phyloP scores from a whole-genome alignment of 2,329 filamentous ascomycete species.

The Lecanoromycetidae sp. region DNA sequence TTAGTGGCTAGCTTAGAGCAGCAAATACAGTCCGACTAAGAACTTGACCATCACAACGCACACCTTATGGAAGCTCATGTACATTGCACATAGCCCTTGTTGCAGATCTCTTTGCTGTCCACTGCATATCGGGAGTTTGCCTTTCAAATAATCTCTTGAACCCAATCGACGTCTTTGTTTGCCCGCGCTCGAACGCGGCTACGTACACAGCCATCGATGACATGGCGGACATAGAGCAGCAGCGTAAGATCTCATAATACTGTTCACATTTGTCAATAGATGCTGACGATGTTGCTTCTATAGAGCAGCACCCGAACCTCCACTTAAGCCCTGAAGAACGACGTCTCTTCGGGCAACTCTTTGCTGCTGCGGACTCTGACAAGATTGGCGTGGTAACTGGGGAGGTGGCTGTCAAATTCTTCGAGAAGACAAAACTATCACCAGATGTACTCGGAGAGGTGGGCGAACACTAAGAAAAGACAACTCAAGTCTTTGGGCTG shows the following conservation, averaged over 20 bases:
- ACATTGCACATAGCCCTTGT: not conserved
- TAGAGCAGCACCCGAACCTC: slow-evolving; percentile 49
- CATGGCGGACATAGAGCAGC: slow-evolving; percentile 6
- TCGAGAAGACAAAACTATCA: slow-evolving; percentile 85
- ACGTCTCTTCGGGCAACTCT: slow-evolving; percentile 82
- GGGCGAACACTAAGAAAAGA: not conserved
- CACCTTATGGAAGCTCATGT: not conserved
- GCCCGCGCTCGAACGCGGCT: not conserved
- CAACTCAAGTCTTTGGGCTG: slow-evolving; percentile 1
- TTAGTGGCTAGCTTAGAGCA: too few species aligned
- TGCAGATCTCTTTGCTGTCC: too few species aligned
- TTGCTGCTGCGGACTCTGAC: slow-evolving; percentile 84
- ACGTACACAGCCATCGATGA: slow-evolving; percentile 3
- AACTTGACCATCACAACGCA: not conserved
- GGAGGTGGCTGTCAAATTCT: slow-evolving; percentile 93
- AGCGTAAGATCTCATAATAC: not conserved
- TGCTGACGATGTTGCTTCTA: not conserved
- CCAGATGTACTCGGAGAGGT: slow-evolving; percentile 81
- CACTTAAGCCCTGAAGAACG: slow-evolving; percentile 89
- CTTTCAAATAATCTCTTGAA: too few species aligned
- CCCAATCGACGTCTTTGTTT: too few species aligned
- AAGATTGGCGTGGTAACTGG: slow-evolving; percentile 88
- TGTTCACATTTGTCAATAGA: not conserved
- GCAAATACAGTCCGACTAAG: too few species aligned
- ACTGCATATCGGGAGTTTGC: too few species aligned